Evolutionary conservation across 2,329 filamentous ascomycete genomes (phyloP).

Genomic region (Pezicula radicicola): DNA sequence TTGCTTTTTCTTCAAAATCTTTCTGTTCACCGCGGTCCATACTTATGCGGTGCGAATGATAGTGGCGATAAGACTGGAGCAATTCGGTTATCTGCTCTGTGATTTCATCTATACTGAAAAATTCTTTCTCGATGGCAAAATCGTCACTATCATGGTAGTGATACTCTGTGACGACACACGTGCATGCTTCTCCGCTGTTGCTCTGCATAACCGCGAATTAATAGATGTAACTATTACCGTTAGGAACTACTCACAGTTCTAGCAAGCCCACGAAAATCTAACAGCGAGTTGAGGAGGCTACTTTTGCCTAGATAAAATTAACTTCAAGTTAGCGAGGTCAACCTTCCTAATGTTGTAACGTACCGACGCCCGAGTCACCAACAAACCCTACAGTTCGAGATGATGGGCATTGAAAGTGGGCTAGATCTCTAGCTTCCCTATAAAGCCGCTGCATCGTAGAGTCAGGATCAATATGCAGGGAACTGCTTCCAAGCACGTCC

Average conservation of each 20-base stretch:
- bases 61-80: slow-evolving; percentile 3
- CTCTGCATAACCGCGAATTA: slow-evolving; percentile 30
- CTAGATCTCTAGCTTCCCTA: too few species aligned
- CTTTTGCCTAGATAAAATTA: too few species aligned
- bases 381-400: too few species aligned
- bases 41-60: not conserved
- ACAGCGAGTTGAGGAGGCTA: too few species aligned
- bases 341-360: too few species aligned
- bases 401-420: too few species aligned
- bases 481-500: too few species aligned
- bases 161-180: slow-evolving; percentile 4
- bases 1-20: slow-evolving; percentile 4
- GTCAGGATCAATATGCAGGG: too few species aligned
- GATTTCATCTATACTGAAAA: slow-evolving; percentile 4
- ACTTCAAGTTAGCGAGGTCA: too few species aligned
- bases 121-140: slow-evolving; percentile 2
- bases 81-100: slow-evolving; percentile 2
- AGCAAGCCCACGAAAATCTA: slow-evolving; percentile 38
- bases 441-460: too few species aligned
- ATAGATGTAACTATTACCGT: not conserved
- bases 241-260: slow-evolving; percentile 34
- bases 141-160: slow-evolving; percentile 4
- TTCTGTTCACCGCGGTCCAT: slow-evolving; percentile 11
- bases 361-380: too few species aligned
- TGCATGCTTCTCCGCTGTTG: slow-evolving; percentile 12